These are phyloP conservation scores for Eimeria falciformis DNA, from an alignment of 169 alveolate species.

Conservation along the genomic window DNA sequence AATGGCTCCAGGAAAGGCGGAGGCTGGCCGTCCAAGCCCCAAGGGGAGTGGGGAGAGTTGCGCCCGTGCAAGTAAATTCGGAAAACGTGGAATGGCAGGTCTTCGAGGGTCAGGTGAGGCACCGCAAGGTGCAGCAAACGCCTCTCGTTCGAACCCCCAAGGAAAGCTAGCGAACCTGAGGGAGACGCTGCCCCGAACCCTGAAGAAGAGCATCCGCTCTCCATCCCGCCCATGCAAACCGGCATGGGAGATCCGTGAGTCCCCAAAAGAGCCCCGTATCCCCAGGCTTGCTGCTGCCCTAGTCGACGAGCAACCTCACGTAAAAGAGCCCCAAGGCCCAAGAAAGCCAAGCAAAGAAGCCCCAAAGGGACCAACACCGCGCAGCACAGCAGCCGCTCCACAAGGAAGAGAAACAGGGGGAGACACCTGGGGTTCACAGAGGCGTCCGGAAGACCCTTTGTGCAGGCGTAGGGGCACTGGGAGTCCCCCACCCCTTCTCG, in stretches of 20 bases:
- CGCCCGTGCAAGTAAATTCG: slow-evolving; percentile 74
- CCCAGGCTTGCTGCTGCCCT: slow-evolving; percentile 56
- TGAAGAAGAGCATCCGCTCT: background rate
- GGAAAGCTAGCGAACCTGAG: slow-evolving; percentile 12
- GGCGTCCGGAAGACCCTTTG: slow-evolving; percentile 70
- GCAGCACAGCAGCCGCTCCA: slow-evolving; percentile 27
- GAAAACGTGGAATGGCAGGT: slow-evolving; percentile 78
- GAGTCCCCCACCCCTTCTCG: slow-evolving; percentile 4
- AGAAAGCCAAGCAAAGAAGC: background rate
- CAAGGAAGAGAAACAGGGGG: slow-evolving; percentile 60
- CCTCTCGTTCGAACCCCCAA: slow-evolving; percentile 28
- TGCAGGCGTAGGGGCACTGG: slow-evolving; percentile 76
- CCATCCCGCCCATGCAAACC: background rate
- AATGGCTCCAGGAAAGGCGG: slow-evolving; percentile 70
- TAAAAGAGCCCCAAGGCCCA: slow-evolving; percentile 22
- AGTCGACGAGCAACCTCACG: slow-evolving; percentile 20
- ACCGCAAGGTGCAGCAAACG: slow-evolving; percentile 42
- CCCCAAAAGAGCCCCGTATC: slow-evolving; percentile 50
- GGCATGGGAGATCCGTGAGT: background rate
- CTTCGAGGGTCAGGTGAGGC: slow-evolving; percentile 73
- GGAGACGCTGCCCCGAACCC: slow-evolving; percentile 40
- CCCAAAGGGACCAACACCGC: slow-evolving; percentile 32
- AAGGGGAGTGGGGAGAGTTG: slow-evolving; percentile 72
- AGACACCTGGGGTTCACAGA: slow-evolving; percentile 74
- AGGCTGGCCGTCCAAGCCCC: slow-evolving; percentile 78